Evolutionary conservation across 148 eudicot species (phyloP).

Genomic region (Polygonum maritimum): DNA sequence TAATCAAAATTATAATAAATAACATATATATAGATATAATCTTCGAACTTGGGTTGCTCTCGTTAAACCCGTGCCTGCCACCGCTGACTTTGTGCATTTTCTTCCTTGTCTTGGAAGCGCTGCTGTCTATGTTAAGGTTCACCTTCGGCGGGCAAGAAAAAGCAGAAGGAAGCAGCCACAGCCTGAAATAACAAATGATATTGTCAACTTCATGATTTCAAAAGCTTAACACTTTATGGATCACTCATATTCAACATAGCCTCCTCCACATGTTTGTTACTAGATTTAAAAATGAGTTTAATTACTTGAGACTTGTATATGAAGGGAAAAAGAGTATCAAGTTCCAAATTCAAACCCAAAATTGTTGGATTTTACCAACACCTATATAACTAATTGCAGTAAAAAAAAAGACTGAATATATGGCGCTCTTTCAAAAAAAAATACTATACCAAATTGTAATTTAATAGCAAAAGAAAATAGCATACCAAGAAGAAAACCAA

Average conservation of each 20-base stretch:
- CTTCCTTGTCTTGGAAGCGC: constrained; percentile 73
- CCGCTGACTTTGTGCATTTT: constrained; percentile 49
- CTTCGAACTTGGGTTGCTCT: constrained; percentile 30
- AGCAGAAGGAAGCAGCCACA: constrained; percentile 83
- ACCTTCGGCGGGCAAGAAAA: constrained; percentile 71
- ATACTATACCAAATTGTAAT: too few species aligned
- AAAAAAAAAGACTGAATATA: too few species aligned
- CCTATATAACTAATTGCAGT: too few species aligned
- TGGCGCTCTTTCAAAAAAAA: too few species aligned
- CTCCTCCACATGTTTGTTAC: not conserved
- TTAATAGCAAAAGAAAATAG: too few species aligned
- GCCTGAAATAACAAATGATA: constrained; percentile 34
- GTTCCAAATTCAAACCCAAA: not conserved
- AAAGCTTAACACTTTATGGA: not conserved
- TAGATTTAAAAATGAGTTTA: not conserved
- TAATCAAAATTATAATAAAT: too few species aligned
- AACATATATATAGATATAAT: too few species aligned
- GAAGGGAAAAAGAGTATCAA: not conserved
- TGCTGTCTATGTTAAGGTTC: constrained; percentile 59
- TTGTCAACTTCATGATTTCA: not conserved
- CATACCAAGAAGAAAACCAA: not conserved
- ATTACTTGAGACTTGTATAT: not conserved
- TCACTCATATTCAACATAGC: not conserved
- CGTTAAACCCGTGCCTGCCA: constrained; percentile 45
- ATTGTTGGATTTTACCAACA: too few species aligned